Evolutionary conservation across 306 rosid species (phyloP).

Genomic region (Trichosanthes cucumerina): DNA sequence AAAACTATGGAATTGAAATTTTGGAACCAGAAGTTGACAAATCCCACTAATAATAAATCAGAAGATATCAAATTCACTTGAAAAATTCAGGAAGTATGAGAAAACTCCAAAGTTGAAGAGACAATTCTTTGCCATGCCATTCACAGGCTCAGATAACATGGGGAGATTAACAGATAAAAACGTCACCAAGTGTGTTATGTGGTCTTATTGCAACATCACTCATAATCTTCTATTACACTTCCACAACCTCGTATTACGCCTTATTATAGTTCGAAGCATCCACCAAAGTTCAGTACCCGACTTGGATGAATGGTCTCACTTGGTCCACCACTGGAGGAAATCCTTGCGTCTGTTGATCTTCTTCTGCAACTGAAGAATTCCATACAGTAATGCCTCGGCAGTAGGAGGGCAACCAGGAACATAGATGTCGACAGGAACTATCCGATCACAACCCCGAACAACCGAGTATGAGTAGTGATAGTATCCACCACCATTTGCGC

Average conservation of each 20-base stretch:
- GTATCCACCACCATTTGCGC: constrained; percentile 99
- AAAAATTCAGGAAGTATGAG: background rate
- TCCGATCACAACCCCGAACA: constrained; percentile 92
- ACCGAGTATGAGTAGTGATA: constrained; percentile 95
- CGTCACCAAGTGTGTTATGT: background rate
- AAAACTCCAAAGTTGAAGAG: background rate
- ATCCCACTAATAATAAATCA: background rate
- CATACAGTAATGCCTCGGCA: constrained; percentile 89
- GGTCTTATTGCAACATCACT: constrained; percentile 5
- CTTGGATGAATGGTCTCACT: constrained; percentile 34
- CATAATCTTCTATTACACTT: background rate
- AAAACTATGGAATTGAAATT: background rate
- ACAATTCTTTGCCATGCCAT: background rate
- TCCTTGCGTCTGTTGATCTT: constrained; percentile 96
- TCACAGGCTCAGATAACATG: background rate
- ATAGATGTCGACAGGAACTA: constrained; percentile 90
- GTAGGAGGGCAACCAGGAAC: constrained; percentile 99
- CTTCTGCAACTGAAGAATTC: constrained; percentile 96
- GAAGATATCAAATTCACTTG: background rate
- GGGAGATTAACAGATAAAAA: background rate
- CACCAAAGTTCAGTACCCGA: constrained; percentile 16
- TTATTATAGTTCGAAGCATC: constrained; percentile 29
- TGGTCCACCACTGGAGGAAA: constrained; percentile 92
- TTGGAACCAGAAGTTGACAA: background rate
- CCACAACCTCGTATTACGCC: constrained; percentile 19